Conservation (phyloP, 257 asterid species). For the Solanum ahanhuiri region DNA sequence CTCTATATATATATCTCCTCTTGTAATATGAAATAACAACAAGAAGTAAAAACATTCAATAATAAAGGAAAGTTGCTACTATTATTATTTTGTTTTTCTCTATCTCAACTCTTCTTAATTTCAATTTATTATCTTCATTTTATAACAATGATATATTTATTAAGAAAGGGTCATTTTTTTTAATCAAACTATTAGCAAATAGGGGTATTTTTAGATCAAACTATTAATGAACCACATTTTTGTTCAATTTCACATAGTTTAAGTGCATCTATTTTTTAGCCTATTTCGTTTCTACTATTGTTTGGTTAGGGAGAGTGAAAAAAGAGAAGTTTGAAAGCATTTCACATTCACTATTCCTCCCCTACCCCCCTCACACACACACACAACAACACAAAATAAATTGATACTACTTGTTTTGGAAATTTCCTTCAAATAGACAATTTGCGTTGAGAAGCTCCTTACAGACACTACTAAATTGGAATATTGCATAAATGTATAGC, state of each 20-base stretch:
- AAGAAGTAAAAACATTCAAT: no score
- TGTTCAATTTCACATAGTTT: neutral
- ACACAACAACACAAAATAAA: neutral
- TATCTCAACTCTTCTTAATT: no score
- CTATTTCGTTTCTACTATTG: neutral
- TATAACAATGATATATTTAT: no score
- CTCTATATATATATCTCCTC: no score
- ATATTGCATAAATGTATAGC: neutral
- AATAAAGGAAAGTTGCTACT: no score
- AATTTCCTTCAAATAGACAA: neutral
- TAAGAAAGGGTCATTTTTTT: neutral
- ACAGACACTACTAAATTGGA: neutral
- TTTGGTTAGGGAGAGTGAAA: neutral
- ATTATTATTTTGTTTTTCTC: no score
- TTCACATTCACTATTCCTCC: neutral
- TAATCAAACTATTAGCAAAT: neutral
- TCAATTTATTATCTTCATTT: no score
- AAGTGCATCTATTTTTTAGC: neutral
- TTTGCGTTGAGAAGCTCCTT: neutral
- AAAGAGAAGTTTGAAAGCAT: neutral
- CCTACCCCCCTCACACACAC: neutral
- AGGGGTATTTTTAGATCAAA: neutral
- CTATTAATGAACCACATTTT: no score
- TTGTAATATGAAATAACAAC: no score
- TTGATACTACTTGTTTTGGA: neutral